Evolutionary conservation across 345 rosid genomes (phyloP).

Genomic region (Lepidium aucheri): DNA sequence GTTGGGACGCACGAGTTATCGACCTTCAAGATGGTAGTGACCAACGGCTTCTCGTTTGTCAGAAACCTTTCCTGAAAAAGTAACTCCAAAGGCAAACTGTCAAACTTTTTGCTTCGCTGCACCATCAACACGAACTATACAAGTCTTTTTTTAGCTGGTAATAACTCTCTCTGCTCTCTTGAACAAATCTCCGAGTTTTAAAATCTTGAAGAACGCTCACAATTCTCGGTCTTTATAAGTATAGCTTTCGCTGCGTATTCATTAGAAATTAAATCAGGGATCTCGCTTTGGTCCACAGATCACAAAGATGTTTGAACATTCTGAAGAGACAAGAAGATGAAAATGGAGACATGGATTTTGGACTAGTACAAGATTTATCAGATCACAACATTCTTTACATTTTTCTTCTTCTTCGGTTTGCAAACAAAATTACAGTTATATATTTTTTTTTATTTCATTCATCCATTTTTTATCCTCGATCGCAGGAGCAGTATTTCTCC

Average conservation of each 20-base stretch:
- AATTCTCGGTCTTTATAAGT: background rate
- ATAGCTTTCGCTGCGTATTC: background rate
- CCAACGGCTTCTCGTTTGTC: slow-evolving; percentile 82
- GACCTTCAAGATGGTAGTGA: slow-evolving; percentile 87
- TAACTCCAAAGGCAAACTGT: slow-evolving; percentile 24
- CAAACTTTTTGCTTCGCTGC: background rate
- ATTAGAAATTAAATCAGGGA: background rate
- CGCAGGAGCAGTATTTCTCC: background rate
- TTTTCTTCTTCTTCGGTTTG: background rate
- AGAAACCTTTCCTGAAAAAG: slow-evolving; percentile 68
- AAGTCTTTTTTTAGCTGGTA: background rate
- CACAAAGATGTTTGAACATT: background rate
- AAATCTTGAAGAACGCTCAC: background rate
- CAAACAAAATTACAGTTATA: background rate
- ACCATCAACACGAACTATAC: slow-evolving; percentile 4
- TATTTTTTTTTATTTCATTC: background rate
- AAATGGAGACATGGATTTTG: background rate
- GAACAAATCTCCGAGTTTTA: background rate
- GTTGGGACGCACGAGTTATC: slow-evolving; percentile 92
- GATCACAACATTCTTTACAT: slow-evolving; percentile 8
- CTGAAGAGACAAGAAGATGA: background rate
- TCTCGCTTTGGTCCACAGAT: background rate
- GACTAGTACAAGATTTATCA: background rate
- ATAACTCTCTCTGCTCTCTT: background rate
- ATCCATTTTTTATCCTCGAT: background rate